phyloP scores from a whole-genome alignment of 2,329 filamentous ascomycete species.

The Alternaria alternata region DNA sequence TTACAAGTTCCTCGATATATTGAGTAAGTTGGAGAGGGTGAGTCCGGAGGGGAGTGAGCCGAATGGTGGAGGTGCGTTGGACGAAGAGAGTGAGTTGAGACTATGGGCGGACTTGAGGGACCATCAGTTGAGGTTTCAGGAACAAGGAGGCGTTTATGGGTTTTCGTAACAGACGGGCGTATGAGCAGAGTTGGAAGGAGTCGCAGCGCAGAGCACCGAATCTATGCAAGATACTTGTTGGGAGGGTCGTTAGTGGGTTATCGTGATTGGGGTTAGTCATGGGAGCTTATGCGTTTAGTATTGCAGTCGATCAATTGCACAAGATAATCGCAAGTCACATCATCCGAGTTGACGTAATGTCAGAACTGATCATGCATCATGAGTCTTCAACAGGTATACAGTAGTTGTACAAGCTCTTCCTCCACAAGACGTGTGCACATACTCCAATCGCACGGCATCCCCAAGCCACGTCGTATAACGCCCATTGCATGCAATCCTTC shows the following conservation, averaged over 20 bases:
- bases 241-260: neutral
- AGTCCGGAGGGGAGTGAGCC: slow-evolving; percentile 53
- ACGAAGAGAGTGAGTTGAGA: slow-evolving; percentile 78
- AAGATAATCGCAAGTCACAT: neutral
- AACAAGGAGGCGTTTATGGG: slow-evolving; percentile 66
- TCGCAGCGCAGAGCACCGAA: too few species aligned
- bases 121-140: slow-evolving; percentile 76
- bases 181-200: neutral
- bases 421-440: neutral
- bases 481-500: too few species aligned
- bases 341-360: neutral
- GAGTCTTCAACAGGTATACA: slow-evolving; percentile 1
- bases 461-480: neutral
- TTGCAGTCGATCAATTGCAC: neutral
- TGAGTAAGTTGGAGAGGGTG: slow-evolving; percentile 76
- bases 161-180: slow-evolving; percentile 23
- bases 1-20: slow-evolving; percentile 74
- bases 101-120: slow-evolving; percentile 82
- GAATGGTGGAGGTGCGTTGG: slow-evolving; percentile 46
- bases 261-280: neutral
- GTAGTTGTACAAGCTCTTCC: neutral
- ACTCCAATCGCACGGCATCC: neutral
- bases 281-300: neutral
- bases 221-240: too few species aligned
- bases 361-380: neutral